phyloP scores from a whole-genome alignment of 2,329 filamentous ascomycete species.

The Hymenoscyphus infarciens region DNA sequence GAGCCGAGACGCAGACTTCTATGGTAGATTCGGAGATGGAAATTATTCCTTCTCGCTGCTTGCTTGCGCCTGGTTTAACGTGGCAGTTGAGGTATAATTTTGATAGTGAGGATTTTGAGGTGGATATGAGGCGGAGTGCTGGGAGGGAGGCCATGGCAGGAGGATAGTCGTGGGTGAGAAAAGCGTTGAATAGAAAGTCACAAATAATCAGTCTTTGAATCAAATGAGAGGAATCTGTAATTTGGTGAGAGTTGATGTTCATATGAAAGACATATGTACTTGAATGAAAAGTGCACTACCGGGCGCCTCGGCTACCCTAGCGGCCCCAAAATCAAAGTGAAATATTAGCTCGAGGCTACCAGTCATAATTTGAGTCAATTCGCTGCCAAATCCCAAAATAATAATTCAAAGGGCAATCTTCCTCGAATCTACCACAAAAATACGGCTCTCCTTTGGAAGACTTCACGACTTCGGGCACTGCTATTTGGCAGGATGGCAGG shows the following conservation, averaged over 20 bases:
- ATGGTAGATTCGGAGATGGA: constrained; percentile 54
- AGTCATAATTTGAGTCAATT: background rate
- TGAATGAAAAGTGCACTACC: too few relatives aligned
- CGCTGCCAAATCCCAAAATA: background rate
- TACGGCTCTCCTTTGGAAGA: background rate
- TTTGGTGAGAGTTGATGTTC: background rate
- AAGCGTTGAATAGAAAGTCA: too few relatives aligned
- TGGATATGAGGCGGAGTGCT: constrained; percentile 46
- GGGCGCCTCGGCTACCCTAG: too few relatives aligned
- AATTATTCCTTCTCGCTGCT: constrained; percentile 57
- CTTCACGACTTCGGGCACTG: constrained; percentile 11
- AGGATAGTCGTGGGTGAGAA: background rate
- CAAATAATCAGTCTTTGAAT: too few relatives aligned
- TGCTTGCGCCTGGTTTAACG: constrained; percentile 63
- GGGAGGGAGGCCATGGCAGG: constrained; percentile 24
- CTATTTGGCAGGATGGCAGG: constrained; percentile 21
- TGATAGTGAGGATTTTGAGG: constrained; percentile 44
- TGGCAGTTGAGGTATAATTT: constrained; percentile 60
- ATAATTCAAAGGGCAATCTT: background rate
- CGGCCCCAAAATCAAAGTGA: too few relatives aligned
- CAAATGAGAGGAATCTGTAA: too few relatives aligned
- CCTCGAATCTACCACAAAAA: background rate
- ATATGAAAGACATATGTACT: too few relatives aligned
- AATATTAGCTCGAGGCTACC: background rate
- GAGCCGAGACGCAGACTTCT: constrained; percentile 63